Conservation (phyloP, 2,329 filamentous ascomycete genomes). For the Bertia moriformis region DNA sequence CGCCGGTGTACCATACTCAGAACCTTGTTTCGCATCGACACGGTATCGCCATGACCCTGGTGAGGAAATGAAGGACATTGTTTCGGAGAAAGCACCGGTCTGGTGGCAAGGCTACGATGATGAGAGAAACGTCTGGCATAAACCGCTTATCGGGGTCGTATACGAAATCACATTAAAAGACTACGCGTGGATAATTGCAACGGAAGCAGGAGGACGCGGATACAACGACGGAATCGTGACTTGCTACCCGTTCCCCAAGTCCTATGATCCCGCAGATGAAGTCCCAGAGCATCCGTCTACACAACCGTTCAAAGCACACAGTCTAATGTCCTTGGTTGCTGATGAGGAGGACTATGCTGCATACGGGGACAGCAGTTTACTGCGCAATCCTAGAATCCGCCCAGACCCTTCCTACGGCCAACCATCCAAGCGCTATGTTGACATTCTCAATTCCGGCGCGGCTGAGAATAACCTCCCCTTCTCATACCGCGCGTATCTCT, state of each 20-base stretch:
- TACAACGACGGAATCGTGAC: constrained; percentile 74
- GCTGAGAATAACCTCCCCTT: constrained; percentile 65
- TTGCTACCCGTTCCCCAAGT: constrained; percentile 51
- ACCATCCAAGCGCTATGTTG: constrained; percentile 69
- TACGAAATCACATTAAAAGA: constrained; percentile 82
- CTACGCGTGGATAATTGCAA: constrained; percentile 74
- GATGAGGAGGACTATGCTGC: no score
- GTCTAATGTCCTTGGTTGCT: constrained; percentile 53
- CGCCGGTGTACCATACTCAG: constrained; percentile 68
- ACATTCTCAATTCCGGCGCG: constrained; percentile 66
- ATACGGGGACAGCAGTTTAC: neutral
- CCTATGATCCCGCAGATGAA: constrained; percentile 22
- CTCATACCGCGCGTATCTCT: constrained; percentile 64
- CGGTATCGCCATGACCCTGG: constrained; percentile 37
- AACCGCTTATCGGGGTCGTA: constrained; percentile 79
- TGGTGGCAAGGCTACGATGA: constrained; percentile 6
- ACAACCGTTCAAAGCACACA: constrained; percentile 66
- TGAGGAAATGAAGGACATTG: constrained; percentile 3
- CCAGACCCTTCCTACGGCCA: constrained; percentile 53
- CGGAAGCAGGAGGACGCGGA: constrained; percentile 73
- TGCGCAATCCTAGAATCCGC: constrained; percentile 5
- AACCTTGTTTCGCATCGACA: constrained; percentile 87
- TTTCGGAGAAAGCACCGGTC: constrained; percentile 1
- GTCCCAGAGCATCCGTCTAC: constrained; percentile 52
- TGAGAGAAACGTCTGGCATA: constrained; percentile 41